Evolutionary conservation across 768 basidiomycete genomes (phyloP).

Genomic region (Serpula lacrymans): DNA sequence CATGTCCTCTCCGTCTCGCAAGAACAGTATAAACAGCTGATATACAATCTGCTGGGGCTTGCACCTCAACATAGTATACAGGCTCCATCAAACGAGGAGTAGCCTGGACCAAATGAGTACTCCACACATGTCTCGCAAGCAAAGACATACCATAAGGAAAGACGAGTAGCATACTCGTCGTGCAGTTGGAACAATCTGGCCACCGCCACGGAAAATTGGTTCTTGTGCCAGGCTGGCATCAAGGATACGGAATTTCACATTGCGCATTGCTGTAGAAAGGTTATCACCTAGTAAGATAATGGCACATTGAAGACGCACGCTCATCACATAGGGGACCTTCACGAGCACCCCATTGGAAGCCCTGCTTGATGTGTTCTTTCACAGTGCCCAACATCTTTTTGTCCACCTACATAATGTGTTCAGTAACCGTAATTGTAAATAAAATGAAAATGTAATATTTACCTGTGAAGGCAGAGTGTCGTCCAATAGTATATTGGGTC

Average conservation of each 20-base stretch:
- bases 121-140: conserved; percentile 3
- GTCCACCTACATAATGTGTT: conserved; percentile 58
- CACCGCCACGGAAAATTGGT: conserved; percentile 96
- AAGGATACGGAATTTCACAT: conserved; percentile 95
- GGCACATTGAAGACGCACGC: conserved; percentile 59
- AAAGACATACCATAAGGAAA: conserved; percentile 83
- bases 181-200: conserved; percentile 98
- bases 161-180: conserved; percentile 98
- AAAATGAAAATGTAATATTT: conserved; percentile 15
- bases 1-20: conserved; percentile 97
- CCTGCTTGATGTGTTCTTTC: conserved; percentile 95
- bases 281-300: neutral
- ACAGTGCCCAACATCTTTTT: conserved; percentile 88
- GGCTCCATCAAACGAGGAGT: conserved; percentile 96
- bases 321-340: conserved; percentile 99
- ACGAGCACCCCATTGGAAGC: conserved; percentile 98
- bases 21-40: conserved; percentile 98
- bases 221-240: conserved; percentile 92
- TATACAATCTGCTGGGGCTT: conserved; percentile 97
- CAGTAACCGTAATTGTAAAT: neutral
- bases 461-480: conserved; percentile 96
- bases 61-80: conserved; percentile 98
- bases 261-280: conserved; percentile 79
- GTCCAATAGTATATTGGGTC: conserved; percentile 90
- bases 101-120: conserved; percentile 48